phyloP scores from a whole-genome alignment of 1,284 basidiomycete species.

The Ustilago curta region DNA sequence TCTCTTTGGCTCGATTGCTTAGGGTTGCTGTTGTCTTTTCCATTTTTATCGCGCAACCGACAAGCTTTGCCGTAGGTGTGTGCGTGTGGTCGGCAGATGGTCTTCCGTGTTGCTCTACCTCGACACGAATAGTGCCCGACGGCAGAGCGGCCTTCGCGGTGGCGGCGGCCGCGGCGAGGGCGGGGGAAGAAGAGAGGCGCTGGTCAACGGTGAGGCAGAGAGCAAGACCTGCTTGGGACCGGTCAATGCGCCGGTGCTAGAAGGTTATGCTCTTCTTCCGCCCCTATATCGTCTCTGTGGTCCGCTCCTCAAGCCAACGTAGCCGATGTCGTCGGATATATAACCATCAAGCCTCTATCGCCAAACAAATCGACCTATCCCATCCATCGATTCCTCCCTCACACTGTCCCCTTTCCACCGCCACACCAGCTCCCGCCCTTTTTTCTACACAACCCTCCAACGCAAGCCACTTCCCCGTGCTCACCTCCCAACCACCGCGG shows the following conservation, averaged over 20 bases:
- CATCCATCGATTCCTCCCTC: conserved; percentile 12
- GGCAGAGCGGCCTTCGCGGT: not conserved
- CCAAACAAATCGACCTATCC: conserved; percentile 22
- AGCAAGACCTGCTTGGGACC: too few relatives aligned
- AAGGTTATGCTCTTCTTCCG: not conserved
- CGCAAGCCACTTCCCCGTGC: not conserved
- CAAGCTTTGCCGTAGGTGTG: not conserved
- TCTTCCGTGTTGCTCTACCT: conserved; percentile 3
- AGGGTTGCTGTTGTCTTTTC: too few relatives aligned
- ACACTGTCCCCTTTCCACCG: not conserved
- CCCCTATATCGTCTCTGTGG: not conserved
- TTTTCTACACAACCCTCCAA: not conserved
- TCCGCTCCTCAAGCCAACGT: not conserved
- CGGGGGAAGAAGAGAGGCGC: too few relatives aligned
- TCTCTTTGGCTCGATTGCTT: too few relatives aligned
- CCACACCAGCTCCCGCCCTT: not conserved
- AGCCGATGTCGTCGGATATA: conserved; percentile 7
- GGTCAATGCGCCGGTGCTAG: too few relatives aligned
- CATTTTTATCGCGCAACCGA: not conserved
- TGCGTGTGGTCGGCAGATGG: not conserved
- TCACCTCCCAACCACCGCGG: conserved; percentile 2
- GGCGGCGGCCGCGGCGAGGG: not conserved
- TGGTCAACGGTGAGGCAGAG: too few relatives aligned
- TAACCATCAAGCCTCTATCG: not conserved
- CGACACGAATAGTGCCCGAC: not conserved